phyloP scores from a whole-genome alignment of 176 grass and related monocot genomes.

The Panicum miliaceum region DNA sequence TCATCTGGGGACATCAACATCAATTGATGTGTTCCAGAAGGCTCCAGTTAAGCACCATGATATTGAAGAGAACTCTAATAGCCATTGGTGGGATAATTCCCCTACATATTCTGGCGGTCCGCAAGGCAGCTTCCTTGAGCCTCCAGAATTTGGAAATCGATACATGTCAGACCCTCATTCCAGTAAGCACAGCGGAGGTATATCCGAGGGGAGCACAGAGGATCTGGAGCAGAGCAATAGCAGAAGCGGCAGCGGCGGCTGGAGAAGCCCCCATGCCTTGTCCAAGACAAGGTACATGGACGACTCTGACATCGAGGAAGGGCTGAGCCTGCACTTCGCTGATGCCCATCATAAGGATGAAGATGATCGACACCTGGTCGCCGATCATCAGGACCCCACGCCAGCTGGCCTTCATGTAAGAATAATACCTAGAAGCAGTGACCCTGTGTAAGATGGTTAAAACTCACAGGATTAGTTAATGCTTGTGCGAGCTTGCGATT shows the following conservation, averaged over 20 bases:
- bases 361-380: conserved; percentile 4
- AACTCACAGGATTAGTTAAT: conserved; percentile 25
- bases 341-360: conserved; percentile 47
- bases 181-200: conserved; percentile 47
- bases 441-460: conserved; percentile 67
- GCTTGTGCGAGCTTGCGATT: conserved; percentile 31
- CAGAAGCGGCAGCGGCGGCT: conserved; percentile 28
- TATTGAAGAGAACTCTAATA: conserved; percentile 24
- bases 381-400: conserved; percentile 41
- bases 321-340: conserved; percentile 69
- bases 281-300: conserved; percentile 70
- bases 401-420: conserved; percentile 66
- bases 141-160: conserved; percentile 50
- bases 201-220: conserved; percentile 42
- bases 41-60: conserved; percentile 16
- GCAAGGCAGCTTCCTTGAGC: conserved; percentile 69
- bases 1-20: conserved; percentile 77
- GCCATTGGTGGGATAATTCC: conserved; percentile 58
- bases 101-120: conserved; percentile 34
- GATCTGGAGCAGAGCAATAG: conserved; percentile 40
- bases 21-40: conserved; percentile 61
- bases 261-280: conserved; percentile 40
- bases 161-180: conserved; percentile 26
- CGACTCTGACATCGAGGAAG: conserved; percentile 68
- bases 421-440: conserved; percentile 97